These are phyloP conservation scores for Globisporangium megalacanthum DNA, from an alignment of 352 stramenopile species.

Conservation along the genomic window DNA sequence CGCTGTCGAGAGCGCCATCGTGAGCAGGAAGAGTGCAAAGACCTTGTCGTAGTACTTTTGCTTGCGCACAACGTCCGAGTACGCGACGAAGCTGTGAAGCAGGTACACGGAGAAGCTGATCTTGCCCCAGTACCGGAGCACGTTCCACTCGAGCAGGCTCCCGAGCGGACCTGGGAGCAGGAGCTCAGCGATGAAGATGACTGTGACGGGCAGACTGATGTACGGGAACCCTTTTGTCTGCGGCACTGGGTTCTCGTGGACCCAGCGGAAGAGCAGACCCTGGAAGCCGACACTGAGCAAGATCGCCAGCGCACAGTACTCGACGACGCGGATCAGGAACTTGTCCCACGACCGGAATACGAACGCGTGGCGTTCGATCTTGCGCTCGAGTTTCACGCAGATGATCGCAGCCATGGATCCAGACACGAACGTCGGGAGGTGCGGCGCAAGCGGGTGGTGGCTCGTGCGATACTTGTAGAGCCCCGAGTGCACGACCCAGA, in stretches of 20 bases:
- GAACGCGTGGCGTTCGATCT: conserved; percentile 17
- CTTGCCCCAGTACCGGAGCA: conserved; percentile 21
- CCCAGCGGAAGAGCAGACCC: conserved; percentile 29
- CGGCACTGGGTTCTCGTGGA: conserved; percentile 20
- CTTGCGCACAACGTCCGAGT: background rate
- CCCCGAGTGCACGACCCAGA: conserved; percentile 17
- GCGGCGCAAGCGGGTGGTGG: conserved; percentile 21
- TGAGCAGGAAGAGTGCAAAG: conserved; percentile 16
- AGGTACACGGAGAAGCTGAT: conserved; percentile 35
- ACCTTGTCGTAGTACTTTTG: background rate
- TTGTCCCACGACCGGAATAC: conserved; percentile 15
- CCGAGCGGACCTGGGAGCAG: conserved; percentile 7
- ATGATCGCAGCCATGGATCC: conserved; percentile 30
- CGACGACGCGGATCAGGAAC: conserved; percentile 13
- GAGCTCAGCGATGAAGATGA: conserved; percentile 8
- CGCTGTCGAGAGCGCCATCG: conserved; percentile 19
- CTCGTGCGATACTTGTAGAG: conserved; percentile 15
- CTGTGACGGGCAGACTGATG: conserved; percentile 20
- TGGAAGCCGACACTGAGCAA: conserved; percentile 24
- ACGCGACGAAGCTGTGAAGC: conserved; percentile 34
- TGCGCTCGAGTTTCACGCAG: conserved; percentile 18
- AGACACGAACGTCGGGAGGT: conserved; percentile 31
- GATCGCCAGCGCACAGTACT: conserved; percentile 17
- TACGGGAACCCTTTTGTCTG: conserved; percentile 19
- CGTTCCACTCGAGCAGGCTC: conserved; percentile 6